Evolutionary conservation across 495 filamentous ascomycete genomes (phyloP).

Genomic region (Lasiosphaeria ovina): DNA sequence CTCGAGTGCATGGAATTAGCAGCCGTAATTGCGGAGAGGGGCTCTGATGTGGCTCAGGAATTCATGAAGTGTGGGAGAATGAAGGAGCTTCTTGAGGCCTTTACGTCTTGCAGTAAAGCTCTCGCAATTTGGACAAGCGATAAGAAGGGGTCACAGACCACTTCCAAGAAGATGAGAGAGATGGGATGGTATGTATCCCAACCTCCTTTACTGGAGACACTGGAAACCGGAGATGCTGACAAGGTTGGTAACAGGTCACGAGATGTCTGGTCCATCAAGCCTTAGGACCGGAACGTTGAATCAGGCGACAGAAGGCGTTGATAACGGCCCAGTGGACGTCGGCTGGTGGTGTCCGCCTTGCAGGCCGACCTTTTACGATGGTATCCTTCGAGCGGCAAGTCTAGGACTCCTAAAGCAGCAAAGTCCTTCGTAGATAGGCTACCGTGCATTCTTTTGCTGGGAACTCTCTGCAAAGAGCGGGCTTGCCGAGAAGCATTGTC

Average conservation of each 20-base stretch:
- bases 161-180: slow-evolving; percentile 53
- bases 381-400: too few species aligned
- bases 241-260: slow-evolving; percentile 19
- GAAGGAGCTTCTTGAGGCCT: slow-evolving; percentile 71
- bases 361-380: too few species aligned
- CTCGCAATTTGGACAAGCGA: slow-evolving; percentile 63
- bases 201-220: not conserved
- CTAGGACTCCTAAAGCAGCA: too few species aligned
- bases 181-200: slow-evolving; percentile 48
- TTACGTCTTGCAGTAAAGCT: slow-evolving; percentile 70
- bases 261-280: slow-evolving; percentile 52
- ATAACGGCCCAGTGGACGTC: too few species aligned
- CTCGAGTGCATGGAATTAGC: slow-evolving; percentile 78
- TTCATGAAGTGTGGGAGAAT: slow-evolving; percentile 67
- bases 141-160: slow-evolving; percentile 40
- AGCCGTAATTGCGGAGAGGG: slow-evolving; percentile 61
- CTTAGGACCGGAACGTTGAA: slow-evolving; percentile 4
- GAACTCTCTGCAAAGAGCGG: too few species aligned
- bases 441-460: too few species aligned
- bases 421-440: too few species aligned
- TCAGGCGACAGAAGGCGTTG: not conserved
- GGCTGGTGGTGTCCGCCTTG: too few species aligned
- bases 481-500: too few species aligned
- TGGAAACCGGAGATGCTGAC: not conserved
- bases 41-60: slow-evolving; percentile 61